These are phyloP conservation scores for Mimosa bimucronata DNA, from an alignment of 306 rosid species.

Conservation along the genomic window DNA sequence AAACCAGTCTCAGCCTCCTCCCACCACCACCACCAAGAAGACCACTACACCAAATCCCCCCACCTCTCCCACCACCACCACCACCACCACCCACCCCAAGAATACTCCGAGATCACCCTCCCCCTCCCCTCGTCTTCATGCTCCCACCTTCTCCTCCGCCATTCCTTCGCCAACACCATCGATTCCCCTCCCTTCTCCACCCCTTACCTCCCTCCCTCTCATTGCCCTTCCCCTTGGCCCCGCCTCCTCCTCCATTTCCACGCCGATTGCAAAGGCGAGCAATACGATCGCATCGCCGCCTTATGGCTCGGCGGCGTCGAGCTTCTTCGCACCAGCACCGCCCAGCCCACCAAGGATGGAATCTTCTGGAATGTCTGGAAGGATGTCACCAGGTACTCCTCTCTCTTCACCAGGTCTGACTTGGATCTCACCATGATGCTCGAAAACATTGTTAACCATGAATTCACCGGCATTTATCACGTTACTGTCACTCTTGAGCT, in stretches of 20 bases:
- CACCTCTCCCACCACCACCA: neutral
- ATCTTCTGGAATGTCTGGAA: constrained; percentile 76
- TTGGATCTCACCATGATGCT: constrained; percentile 75
- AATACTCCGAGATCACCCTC: constrained; percentile 63
- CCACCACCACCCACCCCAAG: constrained; percentile 22
- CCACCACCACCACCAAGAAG: constrained; percentile 48
- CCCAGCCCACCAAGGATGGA: constrained; percentile 59
- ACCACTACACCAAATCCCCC: constrained; percentile 46
- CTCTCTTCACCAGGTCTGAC: constrained; percentile 48
- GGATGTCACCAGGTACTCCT: constrained; percentile 72
- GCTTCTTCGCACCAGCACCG: constrained; percentile 82
- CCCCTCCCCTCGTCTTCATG: constrained; percentile 59
- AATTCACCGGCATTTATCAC: constrained; percentile 70
- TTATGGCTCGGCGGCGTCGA: constrained; percentile 79
- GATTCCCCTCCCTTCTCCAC: constrained; percentile 67
- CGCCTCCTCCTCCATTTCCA: constrained; percentile 56
- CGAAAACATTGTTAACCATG: constrained; percentile 59
- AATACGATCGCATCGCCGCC: constrained; percentile 84
- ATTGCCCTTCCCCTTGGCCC: constrained; percentile 67
- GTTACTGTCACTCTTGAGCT: constrained; percentile 54
- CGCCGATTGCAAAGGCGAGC: constrained; percentile 58
- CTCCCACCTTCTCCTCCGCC: constrained; percentile 53
- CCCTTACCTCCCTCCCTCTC: constrained; percentile 57
- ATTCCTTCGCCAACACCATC: constrained; percentile 76
- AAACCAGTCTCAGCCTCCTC: constrained; percentile 35